Percentiles rank a stretch among this genome's conserved stretches.
Conservation (phyloP, 2,329 filamentous ascomycete genomes). For the Apiospora aurea region DNA sequence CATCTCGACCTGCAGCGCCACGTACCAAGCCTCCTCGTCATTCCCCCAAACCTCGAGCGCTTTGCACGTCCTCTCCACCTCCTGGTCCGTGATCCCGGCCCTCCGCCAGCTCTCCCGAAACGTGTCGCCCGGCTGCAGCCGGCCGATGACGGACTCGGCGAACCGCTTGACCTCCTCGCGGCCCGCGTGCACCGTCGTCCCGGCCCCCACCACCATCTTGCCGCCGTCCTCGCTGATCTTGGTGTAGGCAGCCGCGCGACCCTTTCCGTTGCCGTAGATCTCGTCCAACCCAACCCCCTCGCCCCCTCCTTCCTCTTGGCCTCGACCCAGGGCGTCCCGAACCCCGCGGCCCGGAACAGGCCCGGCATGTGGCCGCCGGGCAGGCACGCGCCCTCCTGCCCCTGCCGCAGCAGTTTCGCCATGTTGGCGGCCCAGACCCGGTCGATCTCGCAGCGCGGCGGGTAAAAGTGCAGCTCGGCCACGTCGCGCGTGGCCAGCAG, state of each 20-base stretch:
- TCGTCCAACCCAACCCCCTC: no score
- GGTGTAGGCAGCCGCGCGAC: no score
- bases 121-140: conserved; percentile 38
- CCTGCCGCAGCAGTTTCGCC: conserved; percentile 33
- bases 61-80: conserved; percentile 42
- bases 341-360: conserved; percentile 36
- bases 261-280: no score
- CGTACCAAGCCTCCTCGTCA: conserved; percentile 48
- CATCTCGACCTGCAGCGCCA: conserved; percentile 45
- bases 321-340: not conserved
- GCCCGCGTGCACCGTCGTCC: conserved; percentile 39
- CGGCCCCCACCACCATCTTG: conserved; percentile 41
- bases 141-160: conserved; percentile 36
- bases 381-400: conserved; percentile 30
- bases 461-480: conserved; percentile 43
- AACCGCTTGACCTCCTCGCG: conserved; percentile 40
- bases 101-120: conserved; percentile 45
- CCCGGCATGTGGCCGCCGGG: conserved; percentile 39
- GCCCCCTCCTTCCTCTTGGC: no score
- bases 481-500: conserved; percentile 46
- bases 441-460: conserved; percentile 39
- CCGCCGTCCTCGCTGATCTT: conserved; percentile 40
- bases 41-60: conserved; percentile 44
- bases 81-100: conserved; percentile 44
- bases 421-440: conserved; percentile 39